A percentile compares a stretch with the other conserved stretches of the same genome.
Evolutionary conservation across 495 filamentous ascomycete genomes (phyloP).

Genomic region (Pyrenopolyporus hunteri): DNA sequence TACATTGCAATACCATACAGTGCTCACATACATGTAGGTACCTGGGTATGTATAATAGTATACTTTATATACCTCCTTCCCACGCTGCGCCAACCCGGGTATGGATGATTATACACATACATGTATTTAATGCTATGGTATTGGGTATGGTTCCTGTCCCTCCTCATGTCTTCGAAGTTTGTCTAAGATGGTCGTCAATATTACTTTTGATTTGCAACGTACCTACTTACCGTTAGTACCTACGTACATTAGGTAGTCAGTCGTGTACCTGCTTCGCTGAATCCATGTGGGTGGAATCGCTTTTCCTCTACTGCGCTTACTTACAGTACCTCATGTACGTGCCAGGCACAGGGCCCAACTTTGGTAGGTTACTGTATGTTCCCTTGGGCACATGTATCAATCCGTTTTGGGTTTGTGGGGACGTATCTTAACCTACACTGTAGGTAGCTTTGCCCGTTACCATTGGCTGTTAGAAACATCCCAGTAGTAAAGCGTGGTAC

Average conservation of each 20-base stretch:
- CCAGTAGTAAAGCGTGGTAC: not conserved
- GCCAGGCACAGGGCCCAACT: not conserved
- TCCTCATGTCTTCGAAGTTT: too few relatives aligned
- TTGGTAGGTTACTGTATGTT: not conserved
- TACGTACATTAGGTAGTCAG: not conserved
- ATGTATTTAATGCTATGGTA: too few relatives aligned
- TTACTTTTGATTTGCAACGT: not conserved
- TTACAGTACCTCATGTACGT: not conserved
- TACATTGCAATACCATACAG: not conserved
- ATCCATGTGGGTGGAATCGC: not conserved
- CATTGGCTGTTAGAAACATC: conserved; percentile 15
- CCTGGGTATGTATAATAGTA: too few relatives aligned
- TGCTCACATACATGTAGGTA: too few relatives aligned
- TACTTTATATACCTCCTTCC: too few relatives aligned
- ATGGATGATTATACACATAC: too few relatives aligned
- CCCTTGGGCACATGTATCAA: not conserved
- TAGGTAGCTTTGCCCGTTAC: conserved; percentile 8
- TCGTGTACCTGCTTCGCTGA: not conserved
- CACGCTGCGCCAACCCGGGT: too few relatives aligned
- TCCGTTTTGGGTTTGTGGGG: conserved; percentile 31
- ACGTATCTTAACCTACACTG: conserved; percentile 7
- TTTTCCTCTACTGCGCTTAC: not conserved
- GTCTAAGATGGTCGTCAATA: not conserved
- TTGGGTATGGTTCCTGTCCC: too few relatives aligned
- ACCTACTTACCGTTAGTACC: not conserved